phyloP scores from a whole-genome alignment of 1,284 basidiomycete species.

The Singerocomus inundabilis region DNA sequence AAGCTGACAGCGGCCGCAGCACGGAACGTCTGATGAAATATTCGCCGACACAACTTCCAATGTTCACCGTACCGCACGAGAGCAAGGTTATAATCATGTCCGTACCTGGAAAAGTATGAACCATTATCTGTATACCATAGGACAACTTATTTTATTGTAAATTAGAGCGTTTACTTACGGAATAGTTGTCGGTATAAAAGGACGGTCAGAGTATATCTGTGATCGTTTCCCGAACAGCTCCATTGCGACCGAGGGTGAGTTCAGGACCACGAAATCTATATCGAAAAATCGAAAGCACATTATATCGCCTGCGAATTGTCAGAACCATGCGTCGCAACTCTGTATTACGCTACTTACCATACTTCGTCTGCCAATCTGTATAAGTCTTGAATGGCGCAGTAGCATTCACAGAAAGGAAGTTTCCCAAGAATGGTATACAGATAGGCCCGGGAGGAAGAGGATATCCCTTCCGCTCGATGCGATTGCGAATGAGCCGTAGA shows the following conservation, averaged over 20 bases:
- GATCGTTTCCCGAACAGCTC: constrained; percentile 20
- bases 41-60: constrained; percentile 7
- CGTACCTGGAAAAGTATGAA: background rate
- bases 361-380: constrained; percentile 9
- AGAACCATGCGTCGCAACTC: background rate
- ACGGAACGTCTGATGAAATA: constrained; percentile 8
- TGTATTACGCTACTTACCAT: constrained; percentile 10
- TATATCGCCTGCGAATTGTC: constrained; percentile 8
- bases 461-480: background rate
- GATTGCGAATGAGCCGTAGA: background rate
- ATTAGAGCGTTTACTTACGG: background rate
- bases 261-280: constrained; percentile 11
- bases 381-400: constrained; percentile 13
- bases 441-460: constrained; percentile 12
- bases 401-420: background rate
- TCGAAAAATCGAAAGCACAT: constrained; percentile 15
- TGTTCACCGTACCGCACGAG: background rate
- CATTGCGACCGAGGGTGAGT: background rate
- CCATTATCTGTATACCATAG: too few relatives aligned
- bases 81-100: background rate
- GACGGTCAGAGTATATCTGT: constrained; percentile 17
- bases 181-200: constrained; percentile 6
- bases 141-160: too few relatives aligned
- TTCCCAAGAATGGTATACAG: constrained; percentile 14
- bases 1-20: background rate